A percentile compares a stretch with the other conserved stretches of the same genome.
Conservation (phyloP, 2,329 filamentous ascomycete species). For the Aureobasidium sp. region DNA sequence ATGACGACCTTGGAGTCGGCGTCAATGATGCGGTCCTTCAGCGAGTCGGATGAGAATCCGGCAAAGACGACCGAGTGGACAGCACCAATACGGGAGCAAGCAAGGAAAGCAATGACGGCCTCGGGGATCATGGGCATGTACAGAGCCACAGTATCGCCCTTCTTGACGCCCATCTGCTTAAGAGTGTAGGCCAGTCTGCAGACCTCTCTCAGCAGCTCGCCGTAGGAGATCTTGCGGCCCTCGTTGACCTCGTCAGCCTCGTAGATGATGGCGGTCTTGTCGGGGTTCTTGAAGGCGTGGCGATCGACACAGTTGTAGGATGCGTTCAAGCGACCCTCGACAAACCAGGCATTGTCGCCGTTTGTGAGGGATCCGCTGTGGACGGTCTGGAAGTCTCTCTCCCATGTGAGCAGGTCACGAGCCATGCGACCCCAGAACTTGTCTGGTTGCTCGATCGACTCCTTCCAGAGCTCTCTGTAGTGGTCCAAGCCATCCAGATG, state of each 20-base stretch:
- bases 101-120: slow-evolving; percentile 82
- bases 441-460: slow-evolving; percentile 84
- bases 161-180: slow-evolving; percentile 92
- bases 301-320: slow-evolving; percentile 97
- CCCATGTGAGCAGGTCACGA: slow-evolving; percentile 84
- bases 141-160: slow-evolving; percentile 93
- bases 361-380: slow-evolving; percentile 65
- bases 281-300: slow-evolving; percentile 88
- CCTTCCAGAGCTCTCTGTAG: slow-evolving; percentile 59
- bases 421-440: slow-evolving; percentile 86
- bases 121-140: slow-evolving; percentile 99
- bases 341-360: slow-evolving; percentile 90
- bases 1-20: slow-evolving; percentile 89
- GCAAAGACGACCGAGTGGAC: slow-evolving; percentile 97
- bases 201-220: slow-evolving; percentile 87
- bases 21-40: slow-evolving; percentile 90
- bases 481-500: slow-evolving; percentile 54
- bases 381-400: slow-evolving; percentile 85
- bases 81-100: slow-evolving; percentile 85
- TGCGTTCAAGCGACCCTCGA: slow-evolving; percentile 88
- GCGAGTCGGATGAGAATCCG: slow-evolving; percentile 92
- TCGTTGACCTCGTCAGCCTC: slow-evolving; percentile 87
- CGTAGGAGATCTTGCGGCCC: slow-evolving; percentile 85
- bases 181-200: slow-evolving; percentile 80
- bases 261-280: slow-evolving; percentile 96